Evolutionary conservation across 1,284 basidiomycete genomes (phyloP).

Genomic region (Moniliophthora roreri): DNA sequence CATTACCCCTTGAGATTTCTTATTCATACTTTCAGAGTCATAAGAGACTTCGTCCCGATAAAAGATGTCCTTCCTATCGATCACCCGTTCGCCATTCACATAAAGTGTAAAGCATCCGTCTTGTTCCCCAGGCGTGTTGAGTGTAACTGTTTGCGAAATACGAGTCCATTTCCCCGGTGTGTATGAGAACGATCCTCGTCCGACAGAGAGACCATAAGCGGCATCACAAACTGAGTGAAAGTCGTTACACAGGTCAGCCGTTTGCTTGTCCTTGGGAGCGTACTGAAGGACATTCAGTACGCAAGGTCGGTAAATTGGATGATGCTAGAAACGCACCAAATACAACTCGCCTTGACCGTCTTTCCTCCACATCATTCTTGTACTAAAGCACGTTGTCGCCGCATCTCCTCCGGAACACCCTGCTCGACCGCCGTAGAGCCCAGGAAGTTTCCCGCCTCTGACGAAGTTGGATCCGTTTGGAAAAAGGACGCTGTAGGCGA

Average conservation of each 20-base stretch:
- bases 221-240: conserved; percentile 61
- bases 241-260: conserved; percentile 53
- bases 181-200: conserved; percentile 73
- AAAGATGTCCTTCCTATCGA: conserved; percentile 56
- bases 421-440: conserved; percentile 66
- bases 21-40: too few species aligned
- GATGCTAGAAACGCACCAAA: conserved; percentile 45
- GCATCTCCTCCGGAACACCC: conserved; percentile 69
- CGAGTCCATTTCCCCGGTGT: conserved; percentile 65
- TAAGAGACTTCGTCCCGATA: conserved; percentile 64
- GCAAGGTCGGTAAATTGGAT: neutral
- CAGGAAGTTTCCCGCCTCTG: conserved; percentile 69
- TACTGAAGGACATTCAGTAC: conserved; percentile 46
- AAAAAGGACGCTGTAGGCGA: conserved; percentile 68
- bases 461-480: conserved; percentile 67
- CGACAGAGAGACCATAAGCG: conserved; percentile 69
- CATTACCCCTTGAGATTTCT: too few species aligned
- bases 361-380: conserved; percentile 72
- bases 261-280: conserved; percentile 61
- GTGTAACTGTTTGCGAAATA: conserved; percentile 57
- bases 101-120: conserved; percentile 50
- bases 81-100: conserved; percentile 53
- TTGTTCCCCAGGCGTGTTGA: conserved; percentile 68
- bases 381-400: conserved; percentile 69
- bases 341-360: conserved; percentile 69